Conservation (phyloP, 1,284 basidiomycete species). For the Ustanciosporium gigantosporum region DNA sequence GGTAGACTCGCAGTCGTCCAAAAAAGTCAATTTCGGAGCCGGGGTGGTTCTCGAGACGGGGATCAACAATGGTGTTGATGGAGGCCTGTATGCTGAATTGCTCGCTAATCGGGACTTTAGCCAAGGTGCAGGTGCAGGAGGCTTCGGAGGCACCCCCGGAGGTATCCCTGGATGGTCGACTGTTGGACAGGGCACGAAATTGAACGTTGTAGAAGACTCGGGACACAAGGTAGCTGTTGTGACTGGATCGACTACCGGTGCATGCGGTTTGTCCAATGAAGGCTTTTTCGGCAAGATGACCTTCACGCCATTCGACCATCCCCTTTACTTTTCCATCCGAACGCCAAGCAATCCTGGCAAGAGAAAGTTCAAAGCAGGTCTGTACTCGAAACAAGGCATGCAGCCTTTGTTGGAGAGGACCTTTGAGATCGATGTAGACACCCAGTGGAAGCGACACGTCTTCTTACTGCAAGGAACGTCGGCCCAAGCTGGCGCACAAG, state of each 20-base stretch:
- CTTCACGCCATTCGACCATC: not conserved
- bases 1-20: not conserved
- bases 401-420: not conserved
- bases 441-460: not conserved
- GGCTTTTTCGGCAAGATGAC: not conserved
- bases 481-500: not conserved
- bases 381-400: not conserved
- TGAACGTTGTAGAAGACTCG: not conserved
- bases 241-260: not conserved
- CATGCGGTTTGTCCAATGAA: not conserved
- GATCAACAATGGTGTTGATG: not conserved
- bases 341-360: not conserved
- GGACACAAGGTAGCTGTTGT: not conserved
- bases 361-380: not conserved
- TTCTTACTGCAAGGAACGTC: not conserved
- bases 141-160: not conserved
- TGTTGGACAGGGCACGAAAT: not conserved
- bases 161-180: not conserved
- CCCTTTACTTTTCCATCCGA: not conserved
- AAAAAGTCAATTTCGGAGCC: not conserved
- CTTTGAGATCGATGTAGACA: not conserved
- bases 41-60: constrained; percentile 1
- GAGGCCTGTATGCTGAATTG: not conserved
- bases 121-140: not conserved
- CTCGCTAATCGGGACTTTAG: constrained; percentile 1